phyloP scores from a whole-genome alignment of 441 rosid genomes.

The Corymbia citriodora region DNA sequence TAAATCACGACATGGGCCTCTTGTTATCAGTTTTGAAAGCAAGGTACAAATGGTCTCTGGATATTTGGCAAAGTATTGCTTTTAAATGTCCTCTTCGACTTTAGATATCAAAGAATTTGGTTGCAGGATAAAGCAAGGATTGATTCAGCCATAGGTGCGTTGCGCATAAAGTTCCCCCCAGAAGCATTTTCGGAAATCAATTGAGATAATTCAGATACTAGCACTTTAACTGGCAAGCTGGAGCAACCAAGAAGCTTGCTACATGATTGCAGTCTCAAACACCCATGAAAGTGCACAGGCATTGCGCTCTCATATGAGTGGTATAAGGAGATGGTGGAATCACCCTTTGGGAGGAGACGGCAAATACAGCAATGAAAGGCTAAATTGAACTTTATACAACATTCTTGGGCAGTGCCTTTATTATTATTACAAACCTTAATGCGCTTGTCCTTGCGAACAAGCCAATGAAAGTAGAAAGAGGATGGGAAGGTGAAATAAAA shows the following conservation, averaged over 20 bases:
- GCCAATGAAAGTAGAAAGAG: background rate
- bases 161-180: slow-evolving; percentile 48
- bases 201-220: background rate
- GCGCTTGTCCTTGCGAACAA: background rate
- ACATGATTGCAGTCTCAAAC: background rate
- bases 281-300: background rate
- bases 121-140: slow-evolving; percentile 43
- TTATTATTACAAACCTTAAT: background rate
- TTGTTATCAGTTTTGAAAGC: slow-evolving; percentile 57
- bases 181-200: slow-evolving; percentile 38
- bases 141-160: slow-evolving; percentile 46
- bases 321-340: background rate
- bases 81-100: background rate
- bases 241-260: background rate
- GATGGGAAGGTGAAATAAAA: background rate
- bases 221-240: background rate
- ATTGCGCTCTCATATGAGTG: background rate
- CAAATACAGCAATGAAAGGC: background rate
- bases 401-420: background rate
- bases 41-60: slow-evolving; percentile 45
- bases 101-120: background rate
- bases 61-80: background rate
- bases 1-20: slow-evolving; percentile 68
- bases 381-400: background rate
- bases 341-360: background rate